phyloP scores from a whole-genome alignment of 2,329 filamentous ascomycete genomes.

The Ophiosphaerella herpotricha region DNA sequence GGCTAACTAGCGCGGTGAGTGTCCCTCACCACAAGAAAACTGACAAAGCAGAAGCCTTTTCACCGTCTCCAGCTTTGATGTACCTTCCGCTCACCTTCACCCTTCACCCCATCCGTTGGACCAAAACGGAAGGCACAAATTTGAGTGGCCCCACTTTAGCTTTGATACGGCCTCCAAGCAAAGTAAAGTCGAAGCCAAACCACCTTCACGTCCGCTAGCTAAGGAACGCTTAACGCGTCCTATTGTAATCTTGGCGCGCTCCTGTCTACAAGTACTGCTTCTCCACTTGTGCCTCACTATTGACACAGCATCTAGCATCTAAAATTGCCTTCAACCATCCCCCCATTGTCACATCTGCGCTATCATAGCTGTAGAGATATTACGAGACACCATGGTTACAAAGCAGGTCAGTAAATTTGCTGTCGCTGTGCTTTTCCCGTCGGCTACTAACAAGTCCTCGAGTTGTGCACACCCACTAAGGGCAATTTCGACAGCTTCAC shows the following conservation, averaged over 20 bases:
- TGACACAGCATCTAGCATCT: too few species aligned
- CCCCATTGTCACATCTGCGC: too few species aligned
- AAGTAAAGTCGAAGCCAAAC: background rate
- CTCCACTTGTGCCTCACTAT: too few species aligned
- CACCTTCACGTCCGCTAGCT: too few species aligned
- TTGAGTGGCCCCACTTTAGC: background rate
- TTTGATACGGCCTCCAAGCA: background rate
- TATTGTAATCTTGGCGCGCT: too few species aligned
- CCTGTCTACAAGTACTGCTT: too few species aligned
- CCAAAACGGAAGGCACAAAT: background rate
- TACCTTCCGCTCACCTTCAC: background rate
- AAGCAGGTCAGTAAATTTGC: conserved; percentile 12
- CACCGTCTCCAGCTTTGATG: background rate
- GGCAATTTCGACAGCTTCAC: conserved; percentile 3
- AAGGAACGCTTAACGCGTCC: too few species aligned
- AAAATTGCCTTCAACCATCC: too few species aligned
- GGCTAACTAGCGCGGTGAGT: too few species aligned
- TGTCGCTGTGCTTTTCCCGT: background rate
- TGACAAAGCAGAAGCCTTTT: too few species aligned
- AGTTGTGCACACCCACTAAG: conserved; percentile 6
- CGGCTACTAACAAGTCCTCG: conserved; percentile 11
- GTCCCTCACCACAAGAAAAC: too few species aligned
- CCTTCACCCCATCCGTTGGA: background rate
- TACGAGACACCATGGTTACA: background rate
- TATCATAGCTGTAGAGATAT: too few species aligned